These are phyloP conservation scores for Suhomyces pyralidae DNA, from an alignment of 805 yeast species.

Conservation along the genomic window DNA sequence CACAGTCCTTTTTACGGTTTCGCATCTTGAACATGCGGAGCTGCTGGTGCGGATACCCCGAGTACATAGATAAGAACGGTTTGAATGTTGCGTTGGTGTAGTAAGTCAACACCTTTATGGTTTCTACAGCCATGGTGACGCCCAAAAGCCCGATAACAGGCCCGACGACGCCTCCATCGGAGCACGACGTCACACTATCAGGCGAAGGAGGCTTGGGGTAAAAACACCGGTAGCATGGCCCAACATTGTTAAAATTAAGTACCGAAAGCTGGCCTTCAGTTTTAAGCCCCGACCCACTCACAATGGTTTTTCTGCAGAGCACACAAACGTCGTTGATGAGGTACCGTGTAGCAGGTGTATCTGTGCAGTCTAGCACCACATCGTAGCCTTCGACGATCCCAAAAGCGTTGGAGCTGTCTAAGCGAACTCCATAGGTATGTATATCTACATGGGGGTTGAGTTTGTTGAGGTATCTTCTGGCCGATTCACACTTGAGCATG, in stretches of 20 bases:
- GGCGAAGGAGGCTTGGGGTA: constrained; percentile 91
- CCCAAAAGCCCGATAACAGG: constrained; percentile 96
- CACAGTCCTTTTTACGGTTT: constrained; percentile 56
- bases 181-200: constrained; percentile 74
- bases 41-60: constrained; percentile 64
- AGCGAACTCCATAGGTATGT: constrained; percentile 48
- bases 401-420: constrained; percentile 58
- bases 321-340: constrained; percentile 84
- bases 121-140: constrained; percentile 80
- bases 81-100: constrained; percentile 51
- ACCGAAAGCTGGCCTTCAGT: constrained; percentile 88
- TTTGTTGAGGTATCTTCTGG: constrained; percentile 47
- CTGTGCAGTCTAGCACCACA: constrained; percentile 87
- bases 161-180: constrained; percentile 92
- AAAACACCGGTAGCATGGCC: constrained; percentile 95
- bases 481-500: constrained; percentile 73
- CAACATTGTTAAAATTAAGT: constrained; percentile 58
- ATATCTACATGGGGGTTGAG: constrained; percentile 70
- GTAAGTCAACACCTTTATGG: constrained; percentile 66
- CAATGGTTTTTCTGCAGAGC: constrained; percentile 60
- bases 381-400: constrained; percentile 65
- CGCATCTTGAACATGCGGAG: constrained; percentile 80
- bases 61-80: constrained; percentile 68
- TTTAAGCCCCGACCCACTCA: constrained; percentile 89
- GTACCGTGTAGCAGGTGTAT: constrained; percentile 84